Evolutionary conservation across 257 asterid genomes (phyloP).

Genomic region (Nicotiana obtusifolia): DNA sequence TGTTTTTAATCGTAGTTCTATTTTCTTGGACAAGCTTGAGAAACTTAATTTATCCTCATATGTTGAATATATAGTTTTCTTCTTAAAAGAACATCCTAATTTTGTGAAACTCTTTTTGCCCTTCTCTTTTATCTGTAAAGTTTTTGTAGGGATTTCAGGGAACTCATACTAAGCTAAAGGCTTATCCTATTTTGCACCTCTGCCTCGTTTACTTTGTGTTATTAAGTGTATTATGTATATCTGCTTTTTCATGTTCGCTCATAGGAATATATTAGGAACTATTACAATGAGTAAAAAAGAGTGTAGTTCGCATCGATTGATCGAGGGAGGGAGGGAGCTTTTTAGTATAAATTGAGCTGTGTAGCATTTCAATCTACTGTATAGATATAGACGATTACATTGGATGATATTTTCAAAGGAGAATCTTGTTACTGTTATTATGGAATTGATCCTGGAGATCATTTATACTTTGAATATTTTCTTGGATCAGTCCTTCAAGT

Average conservation of each 20-base stretch:
- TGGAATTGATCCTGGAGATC: not conserved
- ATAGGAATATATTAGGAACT: not conserved
- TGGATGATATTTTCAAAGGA: not conserved
- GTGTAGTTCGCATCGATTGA: not conserved
- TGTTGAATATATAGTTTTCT: not conserved
- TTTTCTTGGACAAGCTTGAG: not conserved
- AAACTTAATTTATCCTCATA: not conserved
- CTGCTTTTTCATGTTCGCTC: not conserved
- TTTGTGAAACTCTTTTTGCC: not conserved
- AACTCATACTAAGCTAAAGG: not conserved
- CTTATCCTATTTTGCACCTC: not conserved
- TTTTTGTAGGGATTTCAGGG: not conserved
- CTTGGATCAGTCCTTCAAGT: constrained; percentile 1
- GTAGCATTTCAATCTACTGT: constrained; percentile 2
- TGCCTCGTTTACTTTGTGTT: not conserved
- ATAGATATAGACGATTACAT: not conserved
- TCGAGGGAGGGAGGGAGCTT: not conserved
- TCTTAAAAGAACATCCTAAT: not conserved
- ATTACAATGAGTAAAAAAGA: not conserved
- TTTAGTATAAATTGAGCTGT: not conserved
- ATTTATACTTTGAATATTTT: not conserved
- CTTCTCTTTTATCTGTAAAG: not conserved
- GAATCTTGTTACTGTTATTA: not conserved
- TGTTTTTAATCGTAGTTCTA: not conserved
- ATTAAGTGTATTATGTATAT: not conserved